These are phyloP conservation scores for Pleurotus djamor DNA, from an alignment of 768 basidiomycete species.

Conservation along the genomic window DNA sequence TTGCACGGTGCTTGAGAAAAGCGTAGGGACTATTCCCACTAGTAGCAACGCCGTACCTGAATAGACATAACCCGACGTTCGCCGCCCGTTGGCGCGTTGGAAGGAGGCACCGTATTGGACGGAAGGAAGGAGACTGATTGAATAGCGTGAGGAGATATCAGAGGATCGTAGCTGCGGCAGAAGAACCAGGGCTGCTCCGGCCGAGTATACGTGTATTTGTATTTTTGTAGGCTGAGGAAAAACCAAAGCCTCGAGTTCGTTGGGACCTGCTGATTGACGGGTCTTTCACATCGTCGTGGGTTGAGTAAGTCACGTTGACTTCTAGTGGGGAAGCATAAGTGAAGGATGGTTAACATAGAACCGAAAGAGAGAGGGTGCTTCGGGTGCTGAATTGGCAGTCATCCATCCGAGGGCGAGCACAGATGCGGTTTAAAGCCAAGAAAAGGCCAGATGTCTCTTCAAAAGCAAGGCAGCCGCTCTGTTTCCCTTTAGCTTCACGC, in stretches of 20 bases:
- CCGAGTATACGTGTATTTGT: too few relatives aligned
- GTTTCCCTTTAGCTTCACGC: too few relatives aligned
- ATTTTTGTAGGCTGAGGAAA: background rate
- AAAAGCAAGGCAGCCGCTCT: too few relatives aligned
- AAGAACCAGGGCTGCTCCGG: background rate
- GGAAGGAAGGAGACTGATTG: background rate
- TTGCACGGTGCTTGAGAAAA: background rate
- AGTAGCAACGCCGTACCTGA: slow-evolving; percentile 2
- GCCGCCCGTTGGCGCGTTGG: background rate
- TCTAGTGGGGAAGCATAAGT: background rate
- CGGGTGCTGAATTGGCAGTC: background rate
- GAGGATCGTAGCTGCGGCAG: background rate
- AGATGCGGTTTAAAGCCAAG: too few relatives aligned
- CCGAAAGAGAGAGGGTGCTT: background rate
- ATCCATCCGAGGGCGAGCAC: too few relatives aligned
- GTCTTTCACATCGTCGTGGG: background rate
- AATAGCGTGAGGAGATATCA: background rate
- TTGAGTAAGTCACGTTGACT: background rate
- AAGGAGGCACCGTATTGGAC: background rate
- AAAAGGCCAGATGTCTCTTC: too few relatives aligned
- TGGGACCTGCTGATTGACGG: background rate
- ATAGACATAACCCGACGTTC: background rate
- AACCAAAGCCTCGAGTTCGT: background rate
- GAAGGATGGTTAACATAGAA: background rate
- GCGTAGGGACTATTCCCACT: background rate